A percentile compares a stretch with the other conserved stretches of the same genome.
These are phyloP conservation scores for Thalassiosira exigua DNA, from an alignment of 352 stramenopile species.

Conservation along the genomic window DNA sequence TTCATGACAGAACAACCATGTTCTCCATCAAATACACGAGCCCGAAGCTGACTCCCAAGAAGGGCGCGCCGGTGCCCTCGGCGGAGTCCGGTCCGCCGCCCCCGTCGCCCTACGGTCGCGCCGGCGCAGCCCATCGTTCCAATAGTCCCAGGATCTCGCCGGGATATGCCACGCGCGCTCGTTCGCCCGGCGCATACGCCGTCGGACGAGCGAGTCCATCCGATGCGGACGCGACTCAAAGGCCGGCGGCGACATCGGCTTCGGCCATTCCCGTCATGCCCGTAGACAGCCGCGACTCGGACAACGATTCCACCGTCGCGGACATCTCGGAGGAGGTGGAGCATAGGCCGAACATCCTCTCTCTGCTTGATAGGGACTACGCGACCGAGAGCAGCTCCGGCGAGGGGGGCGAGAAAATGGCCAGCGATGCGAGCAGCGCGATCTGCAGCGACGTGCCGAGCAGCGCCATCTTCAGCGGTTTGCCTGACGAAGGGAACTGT, in stretches of 20 bases:
- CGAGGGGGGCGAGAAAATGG: neutral
- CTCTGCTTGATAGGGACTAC: neutral
- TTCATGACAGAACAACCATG: slow-evolving; percentile 8
- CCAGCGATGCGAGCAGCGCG: neutral
- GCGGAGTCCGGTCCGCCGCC: neutral
- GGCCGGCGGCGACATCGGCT: too few species aligned
- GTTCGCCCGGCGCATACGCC: too few species aligned
- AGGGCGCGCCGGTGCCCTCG: neutral
- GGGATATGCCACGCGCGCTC: too few species aligned
- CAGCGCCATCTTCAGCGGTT: too few species aligned
- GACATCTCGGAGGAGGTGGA: neutral
- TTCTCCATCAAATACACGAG: slow-evolving; percentile 37
- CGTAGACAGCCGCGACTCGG: neutral
- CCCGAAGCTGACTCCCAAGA: slow-evolving; percentile 20
- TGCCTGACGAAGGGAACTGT: too few species aligned
- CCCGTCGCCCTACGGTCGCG: neutral
- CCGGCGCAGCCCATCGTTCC: too few species aligned
- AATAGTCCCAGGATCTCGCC: too few species aligned
- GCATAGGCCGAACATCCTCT: neutral
- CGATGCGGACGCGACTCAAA: too few species aligned
- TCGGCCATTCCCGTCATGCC: too few species aligned
- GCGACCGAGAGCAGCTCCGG: neutral
- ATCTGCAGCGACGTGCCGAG: too few species aligned
- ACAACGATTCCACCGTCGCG: neutral
- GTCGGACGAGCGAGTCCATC: too few species aligned